phyloP scores from a whole-genome alignment of 2,329 filamentous ascomycete species.

The Neofusicoccum sp. region DNA sequence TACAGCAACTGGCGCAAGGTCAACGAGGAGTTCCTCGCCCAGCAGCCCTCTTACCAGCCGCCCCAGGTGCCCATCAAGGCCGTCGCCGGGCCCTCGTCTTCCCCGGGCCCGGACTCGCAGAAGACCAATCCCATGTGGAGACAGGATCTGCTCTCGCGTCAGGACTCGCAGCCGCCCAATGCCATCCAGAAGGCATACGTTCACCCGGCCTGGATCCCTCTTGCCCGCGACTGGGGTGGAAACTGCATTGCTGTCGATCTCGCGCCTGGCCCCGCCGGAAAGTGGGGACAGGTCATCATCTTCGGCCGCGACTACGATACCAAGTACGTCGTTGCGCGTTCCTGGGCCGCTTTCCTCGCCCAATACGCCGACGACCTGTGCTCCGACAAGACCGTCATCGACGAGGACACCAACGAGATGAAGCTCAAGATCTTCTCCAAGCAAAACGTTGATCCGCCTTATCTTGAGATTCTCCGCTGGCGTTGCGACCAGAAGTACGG shows the following conservation, averaged over 20 bases:
- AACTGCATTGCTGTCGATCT: conserved; percentile 95
- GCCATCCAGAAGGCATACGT: conserved; percentile 90
- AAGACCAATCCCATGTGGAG: conserved; percentile 70
- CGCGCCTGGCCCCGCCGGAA: conserved; percentile 81
- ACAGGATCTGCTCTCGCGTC: conserved; percentile 76
- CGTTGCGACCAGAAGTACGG: conserved; percentile 94
- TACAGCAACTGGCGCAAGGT: conserved; percentile 96
- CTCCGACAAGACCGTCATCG: conserved; percentile 86
- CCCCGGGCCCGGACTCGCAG: conserved; percentile 53
- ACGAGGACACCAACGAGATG: conserved; percentile 87
- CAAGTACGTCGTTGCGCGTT: conserved; percentile 93
- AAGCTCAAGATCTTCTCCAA: conserved; percentile 83
- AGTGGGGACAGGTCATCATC: conserved; percentile 95
- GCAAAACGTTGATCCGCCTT: conserved; percentile 83
- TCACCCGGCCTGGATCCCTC: conserved; percentile 91
- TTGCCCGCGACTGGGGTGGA: conserved; percentile 96
- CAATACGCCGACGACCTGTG: conserved; percentile 85
- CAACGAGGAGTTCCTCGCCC: conserved; percentile 80
- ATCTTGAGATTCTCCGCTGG: conserved; percentile 94
- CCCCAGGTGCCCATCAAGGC: conserved; percentile 69
- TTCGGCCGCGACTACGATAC: conserved; percentile 98
- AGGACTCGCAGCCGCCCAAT: conserved; percentile 83
- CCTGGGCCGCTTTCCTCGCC: conserved; percentile 85
- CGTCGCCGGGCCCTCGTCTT: conserved; percentile 63
- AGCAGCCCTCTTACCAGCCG: conserved; percentile 53